phyloP scores from a whole-genome alignment of 225 moss, liverwort and hornwort species.

The Sphagnum contortum region DNA sequence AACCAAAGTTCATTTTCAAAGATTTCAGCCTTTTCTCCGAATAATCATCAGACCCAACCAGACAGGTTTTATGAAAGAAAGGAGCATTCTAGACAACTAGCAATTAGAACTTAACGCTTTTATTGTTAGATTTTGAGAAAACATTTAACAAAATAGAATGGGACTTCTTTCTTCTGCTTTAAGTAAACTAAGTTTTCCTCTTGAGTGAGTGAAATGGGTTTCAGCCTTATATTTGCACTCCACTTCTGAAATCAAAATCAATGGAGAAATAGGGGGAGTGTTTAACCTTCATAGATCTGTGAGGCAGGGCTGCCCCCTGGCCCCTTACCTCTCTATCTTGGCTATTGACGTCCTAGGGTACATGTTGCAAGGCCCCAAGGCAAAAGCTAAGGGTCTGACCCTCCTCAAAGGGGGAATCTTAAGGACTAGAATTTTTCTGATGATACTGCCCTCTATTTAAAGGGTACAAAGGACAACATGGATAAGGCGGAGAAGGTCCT shows the following conservation, averaged over 20 bases:
- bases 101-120: neutral
- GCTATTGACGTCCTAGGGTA: neutral
- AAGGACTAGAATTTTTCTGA: neutral
- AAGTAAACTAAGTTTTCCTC: too few relatives aligned
- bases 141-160: neutral
- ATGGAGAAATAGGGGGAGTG: neutral
- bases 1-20: neutral
- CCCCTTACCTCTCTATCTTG: neutral
- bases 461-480: neutral
- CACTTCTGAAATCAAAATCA: too few relatives aligned
- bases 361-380: neutral
- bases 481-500: neutral
- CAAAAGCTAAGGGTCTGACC: neutral
- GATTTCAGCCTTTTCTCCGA: neutral
- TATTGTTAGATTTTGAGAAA: slow-evolving; percentile 1
- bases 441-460: neutral
- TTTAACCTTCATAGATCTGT: neutral
- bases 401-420: neutral
- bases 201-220: too few relatives aligned
- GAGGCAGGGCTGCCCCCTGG: neutral
- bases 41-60: neutral
- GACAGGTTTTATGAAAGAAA: neutral
- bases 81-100: neutral
- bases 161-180: neutral
- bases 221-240: too few relatives aligned